Conservation (phyloP, 1,284 basidiomycete species). For the Schizophyllum amplum region DNA sequence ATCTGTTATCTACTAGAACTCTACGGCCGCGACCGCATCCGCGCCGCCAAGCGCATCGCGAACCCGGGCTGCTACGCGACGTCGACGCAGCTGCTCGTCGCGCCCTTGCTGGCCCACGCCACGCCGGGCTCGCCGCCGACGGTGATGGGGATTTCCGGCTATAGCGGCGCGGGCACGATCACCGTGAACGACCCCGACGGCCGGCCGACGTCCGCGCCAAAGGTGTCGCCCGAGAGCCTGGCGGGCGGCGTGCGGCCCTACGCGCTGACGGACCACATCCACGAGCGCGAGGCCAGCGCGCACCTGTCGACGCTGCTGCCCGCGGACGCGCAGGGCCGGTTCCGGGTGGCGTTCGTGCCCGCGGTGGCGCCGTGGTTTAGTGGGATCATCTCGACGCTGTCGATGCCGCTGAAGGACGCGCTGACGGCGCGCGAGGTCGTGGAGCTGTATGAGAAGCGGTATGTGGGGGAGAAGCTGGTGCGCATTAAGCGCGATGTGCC, state of each 20-base stretch:
- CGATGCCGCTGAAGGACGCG: conserved; percentile 65
- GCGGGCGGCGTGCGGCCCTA: conserved; percentile 79
- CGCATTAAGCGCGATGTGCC: conserved; percentile 64
- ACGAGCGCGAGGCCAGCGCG: conserved; percentile 87
- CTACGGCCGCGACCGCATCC: conserved; percentile 72
- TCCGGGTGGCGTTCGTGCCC: conserved; percentile 85
- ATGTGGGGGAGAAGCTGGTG: conserved; percentile 70
- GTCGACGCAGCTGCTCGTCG: conserved; percentile 85
- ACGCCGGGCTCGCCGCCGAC: conserved; percentile 52
- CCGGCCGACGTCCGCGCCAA: conserved; percentile 71
- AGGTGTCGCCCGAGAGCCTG: conserved; percentile 75
- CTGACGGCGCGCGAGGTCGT: conserved; percentile 69
- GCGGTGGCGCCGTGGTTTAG: conserved; percentile 93
- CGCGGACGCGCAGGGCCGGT: conserved; percentile 13
- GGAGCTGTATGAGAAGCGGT: conserved; percentile 74
- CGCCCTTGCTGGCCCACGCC: conserved; percentile 77
- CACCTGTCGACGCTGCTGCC: conserved; percentile 68
- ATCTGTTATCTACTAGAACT: conserved; percentile 61
- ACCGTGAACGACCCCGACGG: conserved; percentile 58
- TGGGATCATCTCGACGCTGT: conserved; percentile 86
- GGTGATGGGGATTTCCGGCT: conserved; percentile 90
- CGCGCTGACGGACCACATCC: conserved; percentile 93
- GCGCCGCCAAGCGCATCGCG: conserved; percentile 76
- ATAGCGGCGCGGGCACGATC: conserved; percentile 91
- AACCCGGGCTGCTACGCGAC: conserved; percentile 99